Conservation (phyloP, 768 basidiomycete genomes). For the Termitomyces sp. region DNA sequence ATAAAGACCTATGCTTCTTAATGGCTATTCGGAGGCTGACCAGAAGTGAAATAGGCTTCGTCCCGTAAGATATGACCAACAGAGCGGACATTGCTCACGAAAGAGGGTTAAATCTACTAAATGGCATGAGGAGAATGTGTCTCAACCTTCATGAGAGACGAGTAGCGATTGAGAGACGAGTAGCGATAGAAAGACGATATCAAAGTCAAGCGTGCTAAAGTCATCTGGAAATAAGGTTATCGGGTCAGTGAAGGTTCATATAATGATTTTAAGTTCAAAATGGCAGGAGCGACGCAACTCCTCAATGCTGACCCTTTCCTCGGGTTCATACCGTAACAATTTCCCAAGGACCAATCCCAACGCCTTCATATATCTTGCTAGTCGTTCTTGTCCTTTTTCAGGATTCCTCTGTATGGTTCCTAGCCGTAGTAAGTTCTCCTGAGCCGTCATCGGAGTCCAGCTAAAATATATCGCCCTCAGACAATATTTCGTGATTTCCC, state of each 20-base stretch:
- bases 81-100: not conserved
- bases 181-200: not conserved
- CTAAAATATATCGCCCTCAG: constrained; percentile 1
- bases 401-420: not conserved
- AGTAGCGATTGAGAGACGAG: not conserved
- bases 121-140: not conserved
- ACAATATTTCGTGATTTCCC: not conserved
- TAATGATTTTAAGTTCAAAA: not conserved
- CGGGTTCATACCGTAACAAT: constrained; percentile 6
- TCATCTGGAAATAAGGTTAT: not conserved
- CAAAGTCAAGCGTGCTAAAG: not conserved
- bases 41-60: not conserved
- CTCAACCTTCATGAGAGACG: not conserved
- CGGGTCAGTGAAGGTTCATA: not conserved
- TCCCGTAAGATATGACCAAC: not conserved
- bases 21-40: not conserved
- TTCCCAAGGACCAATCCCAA: not conserved
- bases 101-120: not conserved
- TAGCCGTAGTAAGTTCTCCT: not conserved
- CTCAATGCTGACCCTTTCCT: constrained; percentile 3
- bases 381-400: not conserved
- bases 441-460: not conserved
- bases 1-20: not conserved
- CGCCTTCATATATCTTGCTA: not conserved
- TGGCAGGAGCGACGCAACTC: constrained; percentile 6